Evolutionary conservation across 2,329 filamentous ascomycete genomes (phyloP).

Genomic region (Colletotrichum spaethianum): DNA sequence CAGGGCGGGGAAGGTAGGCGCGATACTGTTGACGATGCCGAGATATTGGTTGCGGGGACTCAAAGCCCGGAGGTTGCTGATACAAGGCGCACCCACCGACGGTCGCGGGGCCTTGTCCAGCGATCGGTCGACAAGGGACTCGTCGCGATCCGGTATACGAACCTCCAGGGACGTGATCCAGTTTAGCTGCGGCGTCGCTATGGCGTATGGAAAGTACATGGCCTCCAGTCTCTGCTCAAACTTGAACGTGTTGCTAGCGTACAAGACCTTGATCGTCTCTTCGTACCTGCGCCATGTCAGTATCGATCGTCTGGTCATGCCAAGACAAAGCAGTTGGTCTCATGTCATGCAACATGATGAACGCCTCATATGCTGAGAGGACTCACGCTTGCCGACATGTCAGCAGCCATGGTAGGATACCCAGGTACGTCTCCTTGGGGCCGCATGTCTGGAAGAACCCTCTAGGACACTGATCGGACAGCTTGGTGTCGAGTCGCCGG

Average conservation of each 20-base stretch:
- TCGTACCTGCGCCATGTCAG: constrained; percentile 39
- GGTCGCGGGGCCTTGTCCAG: constrained; percentile 33
- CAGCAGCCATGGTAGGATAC: constrained; percentile 36
- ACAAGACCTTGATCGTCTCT: constrained; percentile 41
- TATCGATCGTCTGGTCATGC: constrained; percentile 4
- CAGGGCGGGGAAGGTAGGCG: constrained; percentile 36
- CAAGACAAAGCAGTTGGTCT: constrained; percentile 1
- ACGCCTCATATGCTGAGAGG: neutral
- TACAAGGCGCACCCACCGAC: constrained; percentile 6
- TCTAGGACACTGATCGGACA: constrained; percentile 38
- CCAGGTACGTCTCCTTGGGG: constrained; percentile 36
- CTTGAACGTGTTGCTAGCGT: constrained; percentile 41
- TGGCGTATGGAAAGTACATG: constrained; percentile 37
- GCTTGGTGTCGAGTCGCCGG: constrained; percentile 33
- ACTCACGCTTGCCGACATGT: constrained; percentile 42
- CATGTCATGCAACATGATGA: neutral
- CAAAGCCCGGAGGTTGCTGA: constrained; percentile 21
- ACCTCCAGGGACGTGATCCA: constrained; percentile 42
- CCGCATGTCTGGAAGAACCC: constrained; percentile 40
- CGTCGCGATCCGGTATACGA: constrained; percentile 39
- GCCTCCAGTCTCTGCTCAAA: constrained; percentile 40
- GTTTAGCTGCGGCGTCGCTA: constrained; percentile 16
- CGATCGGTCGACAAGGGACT: constrained; percentile 33
- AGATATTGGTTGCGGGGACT: constrained; percentile 35
- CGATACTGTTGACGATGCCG: constrained; percentile 26